Evolutionary conservation across 192 early-diverging fungal species (phyloP).

Genomic region (Dimargaris xerosporica): DNA sequence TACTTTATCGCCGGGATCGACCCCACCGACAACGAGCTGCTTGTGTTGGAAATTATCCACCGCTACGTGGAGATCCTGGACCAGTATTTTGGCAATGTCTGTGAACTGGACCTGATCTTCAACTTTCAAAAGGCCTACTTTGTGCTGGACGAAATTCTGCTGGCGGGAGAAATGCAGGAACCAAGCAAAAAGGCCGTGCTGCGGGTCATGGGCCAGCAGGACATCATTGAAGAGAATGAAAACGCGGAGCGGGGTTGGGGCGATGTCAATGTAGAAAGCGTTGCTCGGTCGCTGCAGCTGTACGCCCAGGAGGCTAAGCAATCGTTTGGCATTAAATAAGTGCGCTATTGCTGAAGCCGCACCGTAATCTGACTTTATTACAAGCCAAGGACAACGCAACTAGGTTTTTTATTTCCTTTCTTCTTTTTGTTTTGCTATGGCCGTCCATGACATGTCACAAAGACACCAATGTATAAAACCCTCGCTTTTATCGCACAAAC

Average conservation of each 20-base stretch:
- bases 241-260: slow-evolving; percentile 48
- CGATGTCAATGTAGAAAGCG: slow-evolving; percentile 29
- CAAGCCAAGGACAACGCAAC: not conserved
- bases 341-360: not conserved
- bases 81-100: slow-evolving; percentile 92
- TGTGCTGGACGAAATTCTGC: slow-evolving; percentile 72
- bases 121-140: slow-evolving; percentile 91
- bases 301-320: slow-evolving; percentile 10
- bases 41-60: slow-evolving; percentile 91
- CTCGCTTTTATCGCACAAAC: not conserved
- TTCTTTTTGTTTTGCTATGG: not conserved
- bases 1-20: slow-evolving; percentile 96
- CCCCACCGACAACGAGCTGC: slow-evolving; percentile 82
- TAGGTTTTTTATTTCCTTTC: not conserved
- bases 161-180: slow-evolving; percentile 90
- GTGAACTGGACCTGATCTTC: slow-evolving; percentile 96
- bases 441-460: no score
- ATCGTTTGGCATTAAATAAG: not conserved
- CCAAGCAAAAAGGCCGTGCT: slow-evolving; percentile 72
- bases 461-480: not conserved
- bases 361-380: not conserved
- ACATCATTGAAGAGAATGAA: slow-evolving; percentile 56
- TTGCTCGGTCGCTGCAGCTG: slow-evolving; percentile 18
- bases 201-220: slow-evolving; percentile 55
- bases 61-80: slow-evolving; percentile 96